Base-by-base conservation (phyloP, 495 filamentous ascomycete genomes). In the Aspergillus carlsbadensis region DNA sequence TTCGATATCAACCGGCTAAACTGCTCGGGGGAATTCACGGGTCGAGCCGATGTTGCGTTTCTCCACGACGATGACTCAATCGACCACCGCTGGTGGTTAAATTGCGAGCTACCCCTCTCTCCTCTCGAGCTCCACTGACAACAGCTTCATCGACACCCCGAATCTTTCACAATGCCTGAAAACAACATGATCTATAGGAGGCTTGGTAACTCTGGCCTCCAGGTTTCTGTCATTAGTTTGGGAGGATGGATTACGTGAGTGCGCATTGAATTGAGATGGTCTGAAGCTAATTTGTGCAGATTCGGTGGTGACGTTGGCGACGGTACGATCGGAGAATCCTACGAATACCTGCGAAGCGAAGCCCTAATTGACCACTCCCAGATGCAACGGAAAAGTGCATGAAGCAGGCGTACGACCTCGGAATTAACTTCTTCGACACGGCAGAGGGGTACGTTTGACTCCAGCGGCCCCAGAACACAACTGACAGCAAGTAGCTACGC, bases 401-500 rank as follows among this genome's bases (percentile, higher is more conserved):
- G 77, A 87, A 89, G 67, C 82, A 84, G 13, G 89, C 88, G 6
- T 91, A 88, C 61, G 85, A 91, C 64, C 75, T 79, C 41, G 88
- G 89, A 4, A 76, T 92, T 66, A 91, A 91, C 71, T 88, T 88
- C 71, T 83, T 93, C 58, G 81, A 84, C 56, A 78, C 77, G 0
- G 78, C 75, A 10, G 77, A 79, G 54, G 63, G 70, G 68, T 60
- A 50, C 56, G 17, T 26, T 1, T 7, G 26, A 5, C 17, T 36
- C 31, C n/a, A 50, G 7, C 33, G 20, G 5, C 2, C 0, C 0
- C 4, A 20, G 15, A 1, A 67, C 54, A 62, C 64, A 50, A 63
- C 84, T 56, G 14, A 34, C 21, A 29, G 2, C 21, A 2, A 3
- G 14, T 20, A 71, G 65, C 48, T 91, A 90, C 58, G 71, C 85